Evolutionary conservation across 257 asterid genomes (phyloP), one percentile per base, ranked within the genome.

Genomic region (Thymus mandschuricus): DNA sequence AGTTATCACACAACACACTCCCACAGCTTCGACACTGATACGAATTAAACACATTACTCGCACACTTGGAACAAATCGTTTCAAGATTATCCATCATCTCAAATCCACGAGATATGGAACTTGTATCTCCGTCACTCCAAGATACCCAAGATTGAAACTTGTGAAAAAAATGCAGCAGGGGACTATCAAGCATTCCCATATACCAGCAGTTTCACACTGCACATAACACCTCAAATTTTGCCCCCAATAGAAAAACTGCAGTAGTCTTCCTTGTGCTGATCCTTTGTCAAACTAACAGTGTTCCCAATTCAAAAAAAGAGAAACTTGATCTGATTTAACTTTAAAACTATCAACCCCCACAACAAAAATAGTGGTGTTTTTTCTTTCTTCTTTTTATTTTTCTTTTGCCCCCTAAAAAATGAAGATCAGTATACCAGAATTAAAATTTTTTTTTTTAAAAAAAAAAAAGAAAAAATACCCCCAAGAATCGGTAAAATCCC

Each of bases 161-260:
- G 71, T 84, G 92, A 49, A 86, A 75, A 76, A 93, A 85, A 78
- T 80, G 82, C 65, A 81, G 82, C 57, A 85, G 68, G 59, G 85
- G 81, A 78, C 77, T 79, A 86, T 84, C 87, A 62, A 79, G 86
- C 83, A 85, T 78, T 88, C 91, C 92, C 92, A 85, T 83, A 83
- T 78, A 87, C 88, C 77, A 80, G 81, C 63, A 69, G 72, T 55
- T 46, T 40, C 81, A 80, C 82, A 71, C 82, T 71, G 64, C 82
- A 61, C 72, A 69, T 77, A 76, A 61, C 83, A 43, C 73, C 69
- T 68, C 64, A 31, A 68, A 30, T 58, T 48, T 15, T 13, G 55
- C 68, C 76, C 68, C 62, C 72, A 33, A n/a, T 33, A 35, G 15
- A 45, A 73, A 43, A 66, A 58, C 48, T 61, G 51, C 34, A 11